Conservation (phyloP, 2,329 filamentous ascomycete genomes). For the Tricladium varicosporioides region DNA sequence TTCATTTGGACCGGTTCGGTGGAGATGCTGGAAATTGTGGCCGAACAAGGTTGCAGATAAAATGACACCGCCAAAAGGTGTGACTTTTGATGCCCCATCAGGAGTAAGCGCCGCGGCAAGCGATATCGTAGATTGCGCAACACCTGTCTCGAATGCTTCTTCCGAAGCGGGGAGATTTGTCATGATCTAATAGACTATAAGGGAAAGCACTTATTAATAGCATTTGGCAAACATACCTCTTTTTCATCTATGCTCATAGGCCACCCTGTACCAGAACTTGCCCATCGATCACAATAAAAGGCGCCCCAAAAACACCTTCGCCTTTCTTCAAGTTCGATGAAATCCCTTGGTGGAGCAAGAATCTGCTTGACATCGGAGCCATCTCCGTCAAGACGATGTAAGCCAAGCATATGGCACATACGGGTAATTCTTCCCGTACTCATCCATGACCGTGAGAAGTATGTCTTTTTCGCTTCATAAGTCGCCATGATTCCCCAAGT, state of each 20-base stretch:
- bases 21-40: conserved; percentile 75
- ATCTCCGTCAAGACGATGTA: conserved; percentile 72
- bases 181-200: conserved; percentile 36
- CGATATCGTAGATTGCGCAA: conserved; percentile 58
- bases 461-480: conserved; percentile 82
- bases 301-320: conserved; percentile 83
- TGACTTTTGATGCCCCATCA: conserved; percentile 56
- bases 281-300: conserved; percentile 81
- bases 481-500: conserved; percentile 71
- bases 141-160: conserved; percentile 68
- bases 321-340: conserved; percentile 79
- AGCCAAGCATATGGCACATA: conserved; percentile 78
- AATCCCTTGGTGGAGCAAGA: conserved; percentile 70
- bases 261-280: conserved; percentile 88
- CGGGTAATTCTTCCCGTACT: conserved; percentile 71
- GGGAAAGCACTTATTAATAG: too few species aligned
- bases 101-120: conserved; percentile 59
- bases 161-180: conserved; percentile 81
- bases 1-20: conserved; percentile 68
- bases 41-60: conserved; percentile 79
- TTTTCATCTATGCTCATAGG: conserved; percentile 74
- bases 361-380: conserved; percentile 70
- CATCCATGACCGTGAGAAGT: conserved; percentile 83
- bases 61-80: conserved; percentile 69
- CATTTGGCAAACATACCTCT: conserved; percentile 47